Conservation (phyloP, 257 asterid species). For the Petrea volubilis region DNA sequence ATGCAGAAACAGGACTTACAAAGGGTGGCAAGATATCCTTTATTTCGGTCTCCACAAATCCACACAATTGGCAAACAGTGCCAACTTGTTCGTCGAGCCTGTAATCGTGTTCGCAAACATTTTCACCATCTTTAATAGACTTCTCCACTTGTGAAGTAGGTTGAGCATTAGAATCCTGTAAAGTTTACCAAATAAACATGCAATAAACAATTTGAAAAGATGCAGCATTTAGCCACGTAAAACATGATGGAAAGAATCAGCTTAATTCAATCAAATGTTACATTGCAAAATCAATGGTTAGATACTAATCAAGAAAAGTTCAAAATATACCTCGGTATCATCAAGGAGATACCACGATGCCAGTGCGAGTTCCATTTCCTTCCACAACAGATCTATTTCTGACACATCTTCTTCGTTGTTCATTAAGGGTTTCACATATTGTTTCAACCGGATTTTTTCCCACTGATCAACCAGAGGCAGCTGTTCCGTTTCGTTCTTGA, state of each 20-base stretch:
- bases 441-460: slow-evolving; percentile 68
- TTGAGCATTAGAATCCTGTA: slow-evolving; percentile 46
- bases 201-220: background rate
- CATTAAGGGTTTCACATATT: slow-evolving; percentile 29
- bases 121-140: slow-evolving; percentile 31
- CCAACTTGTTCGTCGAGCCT: slow-evolving; percentile 86
- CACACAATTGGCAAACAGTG: slow-evolving; percentile 74
- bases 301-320: background rate
- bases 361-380: slow-evolving; percentile 91
- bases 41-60: slow-evolving; percentile 73
- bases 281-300: too few species aligned
- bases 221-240: too few species aligned
- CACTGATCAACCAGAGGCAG: slow-evolving; percentile 82
- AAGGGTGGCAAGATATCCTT: slow-evolving; percentile 86
- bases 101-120: slow-evolving; percentile 72
- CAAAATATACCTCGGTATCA: slow-evolving; percentile 59
- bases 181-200: background rate
- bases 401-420: slow-evolving; percentile 65
- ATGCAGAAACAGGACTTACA: slow-evolving; percentile 50
- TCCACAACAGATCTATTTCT: slow-evolving; percentile 87
- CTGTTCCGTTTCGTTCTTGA: slow-evolving; percentile 63
- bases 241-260: background rate
- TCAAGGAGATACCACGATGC: slow-evolving; percentile 84
- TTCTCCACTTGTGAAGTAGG: slow-evolving; percentile 33
- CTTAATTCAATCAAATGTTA: background rate